Base-by-base conservation (phyloP, 2,329 filamentous ascomycete species). In the Pyrenophora teres region DNA sequence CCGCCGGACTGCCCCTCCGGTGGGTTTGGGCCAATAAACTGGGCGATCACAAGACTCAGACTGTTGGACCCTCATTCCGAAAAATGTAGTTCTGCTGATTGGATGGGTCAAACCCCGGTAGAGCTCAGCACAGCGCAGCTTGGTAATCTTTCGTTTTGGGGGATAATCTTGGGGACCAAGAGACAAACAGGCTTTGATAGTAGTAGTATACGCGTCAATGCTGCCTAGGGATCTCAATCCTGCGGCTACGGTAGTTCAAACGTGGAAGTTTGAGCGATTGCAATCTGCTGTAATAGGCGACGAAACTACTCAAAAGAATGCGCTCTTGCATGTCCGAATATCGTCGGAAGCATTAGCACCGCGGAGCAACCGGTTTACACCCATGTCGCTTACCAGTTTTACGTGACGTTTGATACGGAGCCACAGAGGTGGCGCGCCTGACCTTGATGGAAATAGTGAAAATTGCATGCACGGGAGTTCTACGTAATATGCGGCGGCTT, bases 221-320 rank as follows among this genome's bases (percentile, higher is more conserved):
- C 35, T 30, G 15, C 13, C 27, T 40, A 19, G 27, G 13, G 10
- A 13, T 48, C 27, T 41, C 38, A 9, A 16, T 21, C 33, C 40
- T 39, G 15, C 33, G 31, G 35, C 23, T 52, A 33, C 44, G 32
- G 43, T 48, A 48, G 50, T 43, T 46, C 50, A 12, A 52, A 49
- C 45, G 39, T 38, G 50, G 39, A 49, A 43, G 39, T 48, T 12
- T 9, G 23, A 47, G 43, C 32, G 38, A 51, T 15, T 16, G n/a
- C n/a, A 39, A 8, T 18, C 25, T 37, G 23, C 48, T 46, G 23
- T 19, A 19, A 35, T 33, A 36, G 30, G n/a, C 36, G 25, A 38
- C 36, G 35, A 9, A 15, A 23, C 40, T 39, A 19, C 21, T 13
- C 19, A 19, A 18, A 16, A 36, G 31, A 19, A 46, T 31, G 23